Base-by-base conservation (phyloP, 352 stramenopile species). In the Phytophthora boehmeriae region DNA sequence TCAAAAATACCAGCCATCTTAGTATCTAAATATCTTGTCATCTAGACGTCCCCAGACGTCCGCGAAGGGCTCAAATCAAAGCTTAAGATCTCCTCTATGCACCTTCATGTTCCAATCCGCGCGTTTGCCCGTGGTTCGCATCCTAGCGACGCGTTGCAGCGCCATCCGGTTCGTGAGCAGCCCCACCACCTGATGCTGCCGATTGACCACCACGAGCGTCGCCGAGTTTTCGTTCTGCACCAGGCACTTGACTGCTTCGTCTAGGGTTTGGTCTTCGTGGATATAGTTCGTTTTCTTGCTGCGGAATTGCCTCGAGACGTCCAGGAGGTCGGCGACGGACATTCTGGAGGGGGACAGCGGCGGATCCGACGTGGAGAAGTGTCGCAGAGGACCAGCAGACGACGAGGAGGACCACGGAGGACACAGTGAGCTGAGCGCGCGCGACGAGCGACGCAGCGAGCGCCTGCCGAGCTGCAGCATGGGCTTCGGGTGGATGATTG, bases 221-320 rank as follows among this genome's bases (percentile, higher is more conserved):
- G 78, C 77, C 22, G 84, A 92, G 49, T 93, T 93, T 45, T 89
- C 78, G 57, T 93, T 89, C 52, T 81, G 68, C 16, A 77, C 77
- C 8, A 93, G 59, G 22, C 56, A 89, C 38, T 79, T 65, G 9
- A 93, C 75, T 10, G 84, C 84, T n/a, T 89, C 78, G n/a, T 69
- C 63, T 22, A 93, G 66, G 36, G 80, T 85, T 59, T 87, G 54
- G 51, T 86, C 62, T 43, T 90, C 66, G 36, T 76, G 69, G 43
- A 93, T 88, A 54, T 86, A 83, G 62, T 89, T 83, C 10, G 80
- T 90, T 59, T 90, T 73, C 55, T 91, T 90, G 59, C 54, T 86
- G 44, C 84, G 82, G 60, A 89, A 90, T 44, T 90, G 74, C 54
- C 83, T 88, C 20, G 80, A 80, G 43, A 90, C 75, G 25, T 83